phyloP scores from a whole-genome alignment of 202 grass and related monocot genomes.

The Cymbopogon flexuosus region DNA sequence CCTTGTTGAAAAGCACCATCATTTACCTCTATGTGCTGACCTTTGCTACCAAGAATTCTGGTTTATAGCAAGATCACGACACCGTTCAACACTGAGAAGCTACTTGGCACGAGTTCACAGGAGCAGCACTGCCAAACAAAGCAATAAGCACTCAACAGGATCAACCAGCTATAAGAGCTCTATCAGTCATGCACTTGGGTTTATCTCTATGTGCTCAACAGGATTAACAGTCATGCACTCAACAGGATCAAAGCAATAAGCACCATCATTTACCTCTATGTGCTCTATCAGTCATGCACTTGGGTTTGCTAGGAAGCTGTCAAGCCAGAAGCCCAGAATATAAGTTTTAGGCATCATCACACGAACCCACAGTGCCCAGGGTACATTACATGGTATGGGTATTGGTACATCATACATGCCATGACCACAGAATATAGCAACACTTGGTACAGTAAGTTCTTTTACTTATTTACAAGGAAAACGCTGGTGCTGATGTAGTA shows the following conservation, averaged over 20 bases:
- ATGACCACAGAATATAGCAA: not conserved
- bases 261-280: no score
- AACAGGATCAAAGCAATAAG: no score
- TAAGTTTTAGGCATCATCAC: not conserved
- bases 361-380: not conserved
- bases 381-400: not conserved
- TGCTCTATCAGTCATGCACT: not conserved
- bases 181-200: not conserved
- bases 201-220: no score
- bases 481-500: not conserved
- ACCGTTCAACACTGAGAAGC: no score
- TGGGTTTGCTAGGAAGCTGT: no score
- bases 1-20: no score
- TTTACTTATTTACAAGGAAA: not conserved
- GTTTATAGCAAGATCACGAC: no score
- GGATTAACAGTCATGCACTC: no score
- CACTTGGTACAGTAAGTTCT: not conserved
- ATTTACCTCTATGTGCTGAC: no score
- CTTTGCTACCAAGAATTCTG: no score
- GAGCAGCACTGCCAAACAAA: no score
- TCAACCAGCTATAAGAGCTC: not conserved
- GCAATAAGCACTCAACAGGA: not conserved
- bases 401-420: not conserved
- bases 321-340: not conserved
- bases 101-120: no score